Conservation (phyloP, 2,329 filamentous ascomycete genomes). For the Stemphylium beticola region DNA sequence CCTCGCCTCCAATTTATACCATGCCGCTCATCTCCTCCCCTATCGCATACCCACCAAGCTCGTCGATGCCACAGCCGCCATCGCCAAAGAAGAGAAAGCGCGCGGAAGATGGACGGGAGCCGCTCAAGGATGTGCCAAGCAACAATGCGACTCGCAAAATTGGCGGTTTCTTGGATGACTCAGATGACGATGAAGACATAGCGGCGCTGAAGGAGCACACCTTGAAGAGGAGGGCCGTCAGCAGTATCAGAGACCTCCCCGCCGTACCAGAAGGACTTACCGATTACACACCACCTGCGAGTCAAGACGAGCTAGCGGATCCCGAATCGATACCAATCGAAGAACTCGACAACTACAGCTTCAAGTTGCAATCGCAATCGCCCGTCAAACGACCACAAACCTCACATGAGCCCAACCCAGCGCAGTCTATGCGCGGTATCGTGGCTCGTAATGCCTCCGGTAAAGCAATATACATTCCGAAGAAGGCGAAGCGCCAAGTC, state of each 20-base stretch:
- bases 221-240: constrained; percentile 43
- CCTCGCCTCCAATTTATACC: constrained; percentile 59
- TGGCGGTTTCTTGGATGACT: constrained; percentile 50
- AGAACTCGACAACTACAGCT: constrained; percentile 38
- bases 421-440: constrained; percentile 26
- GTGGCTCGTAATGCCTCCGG: constrained; percentile 61
- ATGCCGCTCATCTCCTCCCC: constrained; percentile 69
- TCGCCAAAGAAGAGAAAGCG: constrained; percentile 50
- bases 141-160: constrained; percentile 44
- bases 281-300: constrained; percentile 44
- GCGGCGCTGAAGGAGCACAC: constrained; percentile 49
- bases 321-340: constrained; percentile 39
- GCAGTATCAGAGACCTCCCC: constrained; percentile 36
- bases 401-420: constrained; percentile 21
- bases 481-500: constrained; percentile 56
- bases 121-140: constrained; percentile 40
- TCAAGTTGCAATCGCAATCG: constrained; percentile 33
- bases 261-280: constrained; percentile 28
- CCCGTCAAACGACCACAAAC: constrained; percentile 25
- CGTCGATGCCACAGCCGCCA: constrained; percentile 45
- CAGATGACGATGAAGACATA: constrained; percentile 51
- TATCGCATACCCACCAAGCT: constrained; percentile 61
- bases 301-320: constrained; percentile 38
- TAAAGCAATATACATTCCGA: constrained; percentile 61
- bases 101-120: constrained; percentile 34